Base-by-base conservation (phyloP, 306 rosid genomes). In the Acacia melanoxylon region DNA sequence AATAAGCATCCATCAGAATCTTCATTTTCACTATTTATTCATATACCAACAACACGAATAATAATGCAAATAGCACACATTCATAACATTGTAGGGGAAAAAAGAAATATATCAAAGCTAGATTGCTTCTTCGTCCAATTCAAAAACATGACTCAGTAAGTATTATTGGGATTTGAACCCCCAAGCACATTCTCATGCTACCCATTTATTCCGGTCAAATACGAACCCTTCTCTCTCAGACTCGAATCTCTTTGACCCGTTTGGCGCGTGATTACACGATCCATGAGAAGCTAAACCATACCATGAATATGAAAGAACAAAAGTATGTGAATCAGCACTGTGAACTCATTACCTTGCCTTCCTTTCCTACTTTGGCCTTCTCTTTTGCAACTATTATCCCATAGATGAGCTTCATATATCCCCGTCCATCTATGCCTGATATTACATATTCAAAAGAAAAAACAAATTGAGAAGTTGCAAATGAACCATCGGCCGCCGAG, bases 391-490 rank as follows among this genome's bases (percentile, higher is more conserved):
- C n/a, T n/a, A n/a, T n/a, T n/a, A n/a, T n/a, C n/a, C n/a, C n/a
- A n/a, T n/a, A n/a, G n/a, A n/a, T n/a, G n/a, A n/a, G n/a, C n/a
- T n/a, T n/a, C n/a, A n/a, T n/a, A n/a, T n/a, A n/a, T n/a, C n/a
- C n/a, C n/a, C n/a, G 46, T 91, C 95, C 95, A 91, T 80, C 95
- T 88, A 78, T 91, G 95, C 80, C 95, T n/a, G n/a, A n/a, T n/a
- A n/a, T n/a, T n/a, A n/a, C n/a, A n/a, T n/a, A n/a, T n/a, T 15
- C 74, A 19, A 16, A 2, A 5, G 0, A 59, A 31, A 19, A 5
- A 54, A 31, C 4, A 7, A 56, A 22, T 56, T n/a, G n/a, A n/a
- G n/a, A n/a, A n/a, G n/a, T n/a, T n/a, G n/a, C n/a, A n/a, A n/a
- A n/a, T n/a, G n/a, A n/a, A n/a, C n/a, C n/a, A n/a, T n/a, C n/a